These are phyloP conservation scores for Aquilaria agallochum DNA, from an alignment of 441 rosid species.

Conservation along the genomic window DNA sequence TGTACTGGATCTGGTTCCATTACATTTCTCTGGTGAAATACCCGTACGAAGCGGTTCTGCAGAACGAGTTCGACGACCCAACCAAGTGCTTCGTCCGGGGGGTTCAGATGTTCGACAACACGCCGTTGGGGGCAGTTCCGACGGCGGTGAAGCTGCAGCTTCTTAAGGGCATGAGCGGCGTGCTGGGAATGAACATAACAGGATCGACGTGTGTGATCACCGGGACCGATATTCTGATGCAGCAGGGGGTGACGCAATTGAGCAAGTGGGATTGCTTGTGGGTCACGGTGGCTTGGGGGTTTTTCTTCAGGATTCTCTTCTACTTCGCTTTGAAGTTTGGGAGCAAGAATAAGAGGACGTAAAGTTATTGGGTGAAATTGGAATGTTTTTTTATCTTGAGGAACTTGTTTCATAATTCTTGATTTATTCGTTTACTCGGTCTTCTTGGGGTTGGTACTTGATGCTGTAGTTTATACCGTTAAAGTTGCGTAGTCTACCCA, in stretches of 20 bases:
- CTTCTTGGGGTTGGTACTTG: too few relatives aligned
- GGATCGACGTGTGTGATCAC: slow-evolving; percentile 65
- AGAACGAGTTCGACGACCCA: slow-evolving; percentile 63
- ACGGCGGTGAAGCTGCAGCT: slow-evolving; percentile 38
- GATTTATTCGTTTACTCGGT: too few relatives aligned
- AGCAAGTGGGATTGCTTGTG: slow-evolving; percentile 80
- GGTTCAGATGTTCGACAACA: slow-evolving; percentile 58
- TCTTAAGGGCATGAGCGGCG: slow-evolving; percentile 47
- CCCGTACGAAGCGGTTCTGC: slow-evolving; percentile 72
- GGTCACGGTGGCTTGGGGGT: slow-evolving; percentile 82
- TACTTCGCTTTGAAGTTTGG: slow-evolving; percentile 56
- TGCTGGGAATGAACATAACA: slow-evolving; percentile 50
- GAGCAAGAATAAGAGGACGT: slow-evolving; percentile 60
- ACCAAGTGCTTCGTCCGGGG: slow-evolving; percentile 64
- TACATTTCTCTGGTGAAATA: slow-evolving; percentile 77
- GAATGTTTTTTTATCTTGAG: too few relatives aligned
- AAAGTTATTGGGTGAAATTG: slow-evolving; percentile 3
- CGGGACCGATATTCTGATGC: slow-evolving; percentile 47
- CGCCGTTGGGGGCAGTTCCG: slow-evolving; percentile 51
- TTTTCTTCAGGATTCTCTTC: slow-evolving; percentile 71
- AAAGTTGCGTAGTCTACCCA: too few relatives aligned
- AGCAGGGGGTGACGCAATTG: slow-evolving; percentile 65
- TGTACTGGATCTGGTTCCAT: slow-evolving; percentile 90
- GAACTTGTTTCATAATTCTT: too few relatives aligned
- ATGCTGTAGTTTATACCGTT: too few relatives aligned